Evolutionary conservation across 305 asterid genomes (phyloP).

Genomic region (Solanum hybrid): DNA sequence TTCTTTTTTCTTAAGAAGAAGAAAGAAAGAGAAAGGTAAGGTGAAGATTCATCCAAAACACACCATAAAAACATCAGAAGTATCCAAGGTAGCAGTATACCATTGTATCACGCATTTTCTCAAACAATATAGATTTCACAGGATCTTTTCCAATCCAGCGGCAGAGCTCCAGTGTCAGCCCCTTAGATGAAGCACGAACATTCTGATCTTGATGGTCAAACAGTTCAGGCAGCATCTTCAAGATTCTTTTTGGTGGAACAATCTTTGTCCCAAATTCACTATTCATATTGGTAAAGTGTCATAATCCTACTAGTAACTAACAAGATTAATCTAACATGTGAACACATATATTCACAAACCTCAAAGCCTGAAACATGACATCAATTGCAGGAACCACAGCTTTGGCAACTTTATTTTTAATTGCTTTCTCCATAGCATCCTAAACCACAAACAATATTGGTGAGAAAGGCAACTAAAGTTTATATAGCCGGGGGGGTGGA

Average conservation of each 20-base stretch:
- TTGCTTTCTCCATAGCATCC: constrained; percentile 99
- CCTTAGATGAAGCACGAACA: constrained; percentile 98
- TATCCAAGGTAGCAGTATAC: constrained; percentile 26
- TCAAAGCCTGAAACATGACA: constrained; percentile 99
- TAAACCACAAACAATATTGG: constrained; percentile 22
- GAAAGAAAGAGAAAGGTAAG: constrained; percentile 8
- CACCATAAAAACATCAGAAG: background rate
- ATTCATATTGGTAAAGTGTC: constrained; percentile 25
- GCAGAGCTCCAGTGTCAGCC: constrained; percentile 93
- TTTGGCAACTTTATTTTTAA: constrained; percentile 94
- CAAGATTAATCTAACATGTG: constrained; percentile 1
- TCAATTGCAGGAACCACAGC: constrained; percentile 99
- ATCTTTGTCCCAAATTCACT: constrained; percentile 98
- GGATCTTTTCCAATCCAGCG: constrained; percentile 99
- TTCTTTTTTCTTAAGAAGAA: constrained; percentile 71
- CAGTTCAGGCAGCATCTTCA: constrained; percentile 99
- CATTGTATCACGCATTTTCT: constrained; percentile 99
- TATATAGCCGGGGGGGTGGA: background rate
- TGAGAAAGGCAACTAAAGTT: background rate
- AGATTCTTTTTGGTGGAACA: constrained; percentile 87
- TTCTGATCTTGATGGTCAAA: constrained; percentile 99
- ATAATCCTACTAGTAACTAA: constrained; percentile 10
- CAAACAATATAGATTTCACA: constrained; percentile 89
- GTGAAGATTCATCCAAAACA: background rate
- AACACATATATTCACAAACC: constrained; percentile 40